Conservation (phyloP, 2,329 filamentous ascomycete genomes). For the Thelonectria rubi region DNA sequence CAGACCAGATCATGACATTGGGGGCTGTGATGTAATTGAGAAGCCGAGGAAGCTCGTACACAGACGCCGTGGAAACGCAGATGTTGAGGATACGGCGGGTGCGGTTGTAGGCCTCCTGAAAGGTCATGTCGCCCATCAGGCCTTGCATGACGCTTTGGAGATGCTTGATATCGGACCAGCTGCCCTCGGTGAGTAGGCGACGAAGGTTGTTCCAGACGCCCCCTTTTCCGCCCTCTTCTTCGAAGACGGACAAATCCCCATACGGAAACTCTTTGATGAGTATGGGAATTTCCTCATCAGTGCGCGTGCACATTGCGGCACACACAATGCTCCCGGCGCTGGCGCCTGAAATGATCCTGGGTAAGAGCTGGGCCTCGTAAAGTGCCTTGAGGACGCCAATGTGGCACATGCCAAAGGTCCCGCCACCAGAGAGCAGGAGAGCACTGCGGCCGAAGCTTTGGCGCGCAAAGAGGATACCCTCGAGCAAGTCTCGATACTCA, state of each 20-base stretch:
- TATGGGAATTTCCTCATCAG: conserved; percentile 78
- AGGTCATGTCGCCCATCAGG: conserved; percentile 88
- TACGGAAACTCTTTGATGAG: conserved; percentile 77
- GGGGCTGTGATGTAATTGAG: conserved; percentile 94
- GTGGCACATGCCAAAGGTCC: conserved; percentile 91
- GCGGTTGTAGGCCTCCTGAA: conserved; percentile 95
- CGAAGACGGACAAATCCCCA: conserved; percentile 84
- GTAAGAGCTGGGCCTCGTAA: conserved; percentile 77
- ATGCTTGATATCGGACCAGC: conserved; percentile 85
- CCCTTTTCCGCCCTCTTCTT: conserved; percentile 66
- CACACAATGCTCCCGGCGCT: conserved; percentile 90
- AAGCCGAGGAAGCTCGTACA: conserved; percentile 86
- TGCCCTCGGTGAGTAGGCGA: conserved; percentile 81
- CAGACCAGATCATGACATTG: conserved; percentile 96
- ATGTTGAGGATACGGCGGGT: conserved; percentile 93
- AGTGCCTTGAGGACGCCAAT: conserved; percentile 87
- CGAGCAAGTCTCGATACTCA: conserved; percentile 68
- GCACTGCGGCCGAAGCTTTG: conserved; percentile 89
- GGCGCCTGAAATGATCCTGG: conserved; percentile 86
- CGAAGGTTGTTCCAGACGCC: conserved; percentile 74
- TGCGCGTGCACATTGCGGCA: conserved; percentile 79
- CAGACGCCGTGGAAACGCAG: conserved; percentile 85
- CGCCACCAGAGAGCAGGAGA: conserved; percentile 83
- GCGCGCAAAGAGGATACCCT: conserved; percentile 75
- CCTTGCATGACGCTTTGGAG: conserved; percentile 82